These are phyloP conservation scores for Ceratocystis diversiconidia DNA, from an alignment of 2,329 filamentous ascomycete species.

Conservation along the genomic window DNA sequence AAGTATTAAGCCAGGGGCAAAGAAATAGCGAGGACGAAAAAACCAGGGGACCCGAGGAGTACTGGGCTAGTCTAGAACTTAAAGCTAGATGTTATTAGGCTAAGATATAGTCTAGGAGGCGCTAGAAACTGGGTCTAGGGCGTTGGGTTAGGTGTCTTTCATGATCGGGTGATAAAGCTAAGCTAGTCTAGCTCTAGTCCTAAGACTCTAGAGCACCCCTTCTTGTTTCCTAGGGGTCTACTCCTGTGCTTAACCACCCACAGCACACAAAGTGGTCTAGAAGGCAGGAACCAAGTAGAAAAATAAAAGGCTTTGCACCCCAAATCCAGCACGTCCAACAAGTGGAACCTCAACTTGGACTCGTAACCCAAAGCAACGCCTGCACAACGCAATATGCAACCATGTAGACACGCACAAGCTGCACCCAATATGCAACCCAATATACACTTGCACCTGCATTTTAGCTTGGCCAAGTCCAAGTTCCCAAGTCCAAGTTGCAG, in stretches of 20 bases:
- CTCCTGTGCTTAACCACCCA: neutral
- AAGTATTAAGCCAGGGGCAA: neutral
- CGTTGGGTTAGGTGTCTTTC: no score
- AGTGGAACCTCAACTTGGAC: constrained; percentile 2
- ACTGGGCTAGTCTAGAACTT: no score
- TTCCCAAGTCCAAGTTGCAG: neutral
- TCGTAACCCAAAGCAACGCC: neutral
- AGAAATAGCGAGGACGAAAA: neutral
- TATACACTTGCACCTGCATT: neutral
- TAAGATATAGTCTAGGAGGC: no score
- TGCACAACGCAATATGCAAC: neutral
- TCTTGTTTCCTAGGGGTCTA: no score
- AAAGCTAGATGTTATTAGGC: no score
- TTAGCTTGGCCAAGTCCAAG: neutral
- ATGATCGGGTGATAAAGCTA: no score
- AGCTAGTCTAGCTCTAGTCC: no score
- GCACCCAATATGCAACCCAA: neutral
- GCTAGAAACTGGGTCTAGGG: no score
- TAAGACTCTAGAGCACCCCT: no score
- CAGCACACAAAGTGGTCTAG: neutral
- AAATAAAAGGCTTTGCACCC: neutral
- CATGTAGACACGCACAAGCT: neutral
- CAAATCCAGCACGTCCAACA: neutral
- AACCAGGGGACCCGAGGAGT: neutral
- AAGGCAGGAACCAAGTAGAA: neutral